phyloP scores from a whole-genome alignment of 2,329 filamentous ascomycete species.

The Metarhizium sp. region DNA sequence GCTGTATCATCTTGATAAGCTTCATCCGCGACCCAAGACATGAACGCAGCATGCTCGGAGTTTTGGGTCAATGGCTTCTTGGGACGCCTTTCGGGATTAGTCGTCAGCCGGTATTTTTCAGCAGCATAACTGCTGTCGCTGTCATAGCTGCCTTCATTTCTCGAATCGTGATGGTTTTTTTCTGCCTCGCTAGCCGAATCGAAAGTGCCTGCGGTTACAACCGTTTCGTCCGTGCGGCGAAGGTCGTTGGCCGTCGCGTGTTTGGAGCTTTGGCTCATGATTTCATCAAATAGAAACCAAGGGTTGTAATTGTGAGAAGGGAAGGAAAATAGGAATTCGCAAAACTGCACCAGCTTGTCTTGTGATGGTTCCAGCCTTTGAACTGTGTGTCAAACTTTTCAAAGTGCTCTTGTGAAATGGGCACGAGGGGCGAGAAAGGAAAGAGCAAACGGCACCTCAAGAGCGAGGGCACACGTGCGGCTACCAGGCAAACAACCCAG shows the following conservation, averaged over 20 bases:
- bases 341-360: no score
- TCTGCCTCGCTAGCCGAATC: neutral
- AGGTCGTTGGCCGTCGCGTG: neutral
- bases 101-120: neutral
- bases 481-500: no score
- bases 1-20: neutral
- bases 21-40: slow-evolving; percentile 4
- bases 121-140: neutral
- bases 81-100: neutral
- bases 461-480: no score
- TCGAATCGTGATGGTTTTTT: neutral
- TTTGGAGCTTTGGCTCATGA: neutral
- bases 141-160: neutral
- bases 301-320: neutral
- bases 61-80: neutral
- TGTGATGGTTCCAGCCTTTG: no score
- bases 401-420: no score
- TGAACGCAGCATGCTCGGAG: slow-evolving; percentile 7
- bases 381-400: no score
- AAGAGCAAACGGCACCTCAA: no score
- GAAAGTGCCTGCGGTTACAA: neutral
- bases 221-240: neutral
- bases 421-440: no score
- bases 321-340: neutral
- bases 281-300: neutral